phyloP scores from a whole-genome alignment of 2,329 filamentous ascomycete genomes.

The Colletotrichum phormii region DNA sequence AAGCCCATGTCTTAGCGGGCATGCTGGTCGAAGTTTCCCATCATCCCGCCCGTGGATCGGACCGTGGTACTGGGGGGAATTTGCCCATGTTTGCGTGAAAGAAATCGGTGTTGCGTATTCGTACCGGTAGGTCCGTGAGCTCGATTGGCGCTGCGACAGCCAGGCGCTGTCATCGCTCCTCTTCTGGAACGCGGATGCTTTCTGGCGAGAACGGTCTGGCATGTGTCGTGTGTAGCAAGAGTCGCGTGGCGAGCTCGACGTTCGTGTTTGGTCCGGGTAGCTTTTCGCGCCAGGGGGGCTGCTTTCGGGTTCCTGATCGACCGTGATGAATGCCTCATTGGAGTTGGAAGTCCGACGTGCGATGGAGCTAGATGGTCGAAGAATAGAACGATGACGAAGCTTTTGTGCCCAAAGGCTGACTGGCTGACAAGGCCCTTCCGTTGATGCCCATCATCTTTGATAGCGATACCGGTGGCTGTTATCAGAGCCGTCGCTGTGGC shows the following conservation, averaged over 20 bases:
- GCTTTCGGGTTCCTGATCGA: neutral
- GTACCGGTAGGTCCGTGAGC: neutral
- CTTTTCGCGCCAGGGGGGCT: neutral
- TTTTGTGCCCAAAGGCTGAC: neutral
- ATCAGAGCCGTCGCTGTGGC: neutral
- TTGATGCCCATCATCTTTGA: neutral
- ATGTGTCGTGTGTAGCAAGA: neutral
- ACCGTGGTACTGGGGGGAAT: neutral
- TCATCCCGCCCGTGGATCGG: conserved; percentile 1
- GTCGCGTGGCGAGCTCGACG: neutral
- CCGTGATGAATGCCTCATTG: neutral
- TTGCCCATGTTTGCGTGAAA: neutral
- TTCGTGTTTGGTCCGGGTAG: neutral
- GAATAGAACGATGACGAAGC: neutral
- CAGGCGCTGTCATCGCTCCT: neutral
- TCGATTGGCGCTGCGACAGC: conserved; percentile 2
- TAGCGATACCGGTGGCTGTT: too few relatives aligned
- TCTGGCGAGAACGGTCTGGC: neutral
- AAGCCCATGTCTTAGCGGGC: neutral
- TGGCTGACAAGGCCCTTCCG: neutral
- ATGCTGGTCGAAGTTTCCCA: neutral
- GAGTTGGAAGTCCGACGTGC: neutral
- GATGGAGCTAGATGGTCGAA: neutral
- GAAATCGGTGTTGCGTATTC: neutral
- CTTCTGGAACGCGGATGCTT: neutral